Conservation (phyloP, 2,329 filamentous ascomycete species). For the Didymella pinodella region DNA sequence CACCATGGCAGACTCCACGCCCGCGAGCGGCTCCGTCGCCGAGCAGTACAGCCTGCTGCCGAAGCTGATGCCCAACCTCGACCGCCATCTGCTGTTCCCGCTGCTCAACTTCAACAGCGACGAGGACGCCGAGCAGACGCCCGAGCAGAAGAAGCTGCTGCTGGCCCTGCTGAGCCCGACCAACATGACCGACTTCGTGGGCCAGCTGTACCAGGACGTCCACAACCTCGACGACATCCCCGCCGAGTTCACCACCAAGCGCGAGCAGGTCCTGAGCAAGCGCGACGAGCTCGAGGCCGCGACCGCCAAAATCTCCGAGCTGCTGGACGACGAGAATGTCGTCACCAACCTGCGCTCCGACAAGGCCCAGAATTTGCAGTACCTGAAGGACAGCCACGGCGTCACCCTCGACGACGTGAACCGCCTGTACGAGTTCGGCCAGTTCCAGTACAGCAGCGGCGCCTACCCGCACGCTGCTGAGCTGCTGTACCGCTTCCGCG, state of each 20-base stretch:
- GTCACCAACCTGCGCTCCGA: constrained; percentile 90
- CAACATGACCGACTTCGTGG: constrained; percentile 99
- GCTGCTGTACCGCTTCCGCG: constrained; percentile 95
- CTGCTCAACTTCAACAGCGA: constrained; percentile 90
- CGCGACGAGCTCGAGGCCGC: constrained; percentile 86
- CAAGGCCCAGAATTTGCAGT: constrained; percentile 99
- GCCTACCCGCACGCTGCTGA: constrained; percentile 91
- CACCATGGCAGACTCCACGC: constrained; percentile 42
- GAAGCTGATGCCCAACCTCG: constrained; percentile 88
- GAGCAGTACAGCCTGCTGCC: constrained; percentile 83
- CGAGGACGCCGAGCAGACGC: constrained; percentile 77
- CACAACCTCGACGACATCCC: constrained; percentile 80
- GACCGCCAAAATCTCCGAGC: constrained; percentile 85
- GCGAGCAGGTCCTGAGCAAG: constrained; percentile 84
- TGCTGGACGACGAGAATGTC: constrained; percentile 88
- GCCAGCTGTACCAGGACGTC: constrained; percentile 88
- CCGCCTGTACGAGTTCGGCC: constrained; percentile 91
- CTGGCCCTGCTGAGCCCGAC: constrained; percentile 95
- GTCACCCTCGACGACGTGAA: constrained; percentile 97
- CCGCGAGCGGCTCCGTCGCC: constrained; percentile 60
- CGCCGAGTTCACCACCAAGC: constrained; percentile 85
- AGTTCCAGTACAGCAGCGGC: constrained; percentile 97
- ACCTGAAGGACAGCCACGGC: constrained; percentile 93
- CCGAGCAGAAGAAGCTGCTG: constrained; percentile 83
- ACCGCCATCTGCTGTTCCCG: constrained; percentile 95